Evolutionary conservation across 2,329 filamentous ascomycete genomes (phyloP), one percentile per base, ranked within the genome.

Genomic region (Leptoxyphium fumago): DNA sequence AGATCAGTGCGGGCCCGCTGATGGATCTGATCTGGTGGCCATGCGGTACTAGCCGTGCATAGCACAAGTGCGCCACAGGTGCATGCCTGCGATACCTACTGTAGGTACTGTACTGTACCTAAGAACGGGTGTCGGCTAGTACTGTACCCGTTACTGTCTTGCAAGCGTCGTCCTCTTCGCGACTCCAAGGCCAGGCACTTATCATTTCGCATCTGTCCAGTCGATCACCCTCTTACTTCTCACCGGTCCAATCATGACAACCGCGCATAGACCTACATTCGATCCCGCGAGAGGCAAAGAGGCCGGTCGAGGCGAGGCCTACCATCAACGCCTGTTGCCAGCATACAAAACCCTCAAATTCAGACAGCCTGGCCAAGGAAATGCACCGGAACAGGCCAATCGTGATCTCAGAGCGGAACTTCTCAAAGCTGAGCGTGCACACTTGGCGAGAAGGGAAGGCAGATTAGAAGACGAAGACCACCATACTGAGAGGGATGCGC

Each of bases 241-340:
- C 21, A 26, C 21, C 7, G 21, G 21, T 7, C 3, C 21, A 26
- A 26, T 50, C 11, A 72, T 72, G 69, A 65, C 62, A 32, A 67
- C 65, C 66, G 78, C 78, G 46, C 78, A 80, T 61, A 83, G 91
- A 68, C 91, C 91, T 45, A 98, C 91, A 0, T 98, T 98, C 61
- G 91, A 98, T 63, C 91, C 91, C 52, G 88, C 89, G 38, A 79
- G 82, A 61, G 91, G 91, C 62, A 95, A 95, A 72, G 91, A 98
- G 66, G 86, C 88, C 57, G 82, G 87, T 47, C 82, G 87, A 57
- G 91, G 91, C 40, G 84, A 86, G 41, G 89, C 87, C 55, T 96
- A 95, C 70, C 91, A 98, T 62, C 89, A 96, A 66, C 83, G 91
- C 55, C 82, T 96, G 13, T 80, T 95, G 11, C 89, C 91, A 29